Conservation (phyloP, 139 green algal species). For the Volvox africanus region DNA sequence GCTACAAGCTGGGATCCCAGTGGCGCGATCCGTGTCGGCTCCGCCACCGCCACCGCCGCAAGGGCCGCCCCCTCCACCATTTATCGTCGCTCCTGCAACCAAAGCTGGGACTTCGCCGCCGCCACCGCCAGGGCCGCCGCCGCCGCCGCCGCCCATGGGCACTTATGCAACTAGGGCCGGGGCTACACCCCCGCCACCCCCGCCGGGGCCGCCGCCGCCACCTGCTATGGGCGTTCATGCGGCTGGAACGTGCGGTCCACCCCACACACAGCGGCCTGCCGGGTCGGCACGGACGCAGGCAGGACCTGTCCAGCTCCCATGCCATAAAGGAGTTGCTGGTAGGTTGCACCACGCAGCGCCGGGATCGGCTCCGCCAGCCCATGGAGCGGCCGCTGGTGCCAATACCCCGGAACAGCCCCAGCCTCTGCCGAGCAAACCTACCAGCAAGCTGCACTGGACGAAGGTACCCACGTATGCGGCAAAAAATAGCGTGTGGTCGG, state of each 20-base stretch:
- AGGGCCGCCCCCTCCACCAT: slow-evolving; percentile 31
- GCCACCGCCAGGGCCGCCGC: slow-evolving; percentile 16
- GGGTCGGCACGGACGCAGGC: neutral
- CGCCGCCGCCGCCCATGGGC: slow-evolving; percentile 21
- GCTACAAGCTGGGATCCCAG: neutral
- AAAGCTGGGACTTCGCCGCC: neutral
- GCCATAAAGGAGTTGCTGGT: neutral
- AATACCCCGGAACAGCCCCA: neutral
- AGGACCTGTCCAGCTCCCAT: neutral
- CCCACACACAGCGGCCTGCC: neutral
- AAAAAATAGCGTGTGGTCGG: slow-evolving; percentile 54
- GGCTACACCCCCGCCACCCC: slow-evolving; percentile 40
- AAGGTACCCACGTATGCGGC: slow-evolving; percentile 56
- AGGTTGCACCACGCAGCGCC: neutral
- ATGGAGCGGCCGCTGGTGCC: neutral
- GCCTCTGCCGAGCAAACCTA: slow-evolving; percentile 47
- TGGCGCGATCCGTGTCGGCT: neutral
- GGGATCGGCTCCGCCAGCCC: neutral
- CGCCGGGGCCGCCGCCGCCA: slow-evolving; percentile 20
- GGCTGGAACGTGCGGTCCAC: neutral
- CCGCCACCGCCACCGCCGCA: slow-evolving; percentile 1
- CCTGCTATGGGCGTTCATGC: neutral
- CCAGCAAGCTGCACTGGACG: slow-evolving; percentile 63
- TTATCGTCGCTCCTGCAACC: neutral
- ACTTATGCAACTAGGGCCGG: neutral